These are phyloP conservation scores for Trametes cinnabarina DNA, from an alignment of 768 basidiomycete species.

Conservation along the genomic window DNA sequence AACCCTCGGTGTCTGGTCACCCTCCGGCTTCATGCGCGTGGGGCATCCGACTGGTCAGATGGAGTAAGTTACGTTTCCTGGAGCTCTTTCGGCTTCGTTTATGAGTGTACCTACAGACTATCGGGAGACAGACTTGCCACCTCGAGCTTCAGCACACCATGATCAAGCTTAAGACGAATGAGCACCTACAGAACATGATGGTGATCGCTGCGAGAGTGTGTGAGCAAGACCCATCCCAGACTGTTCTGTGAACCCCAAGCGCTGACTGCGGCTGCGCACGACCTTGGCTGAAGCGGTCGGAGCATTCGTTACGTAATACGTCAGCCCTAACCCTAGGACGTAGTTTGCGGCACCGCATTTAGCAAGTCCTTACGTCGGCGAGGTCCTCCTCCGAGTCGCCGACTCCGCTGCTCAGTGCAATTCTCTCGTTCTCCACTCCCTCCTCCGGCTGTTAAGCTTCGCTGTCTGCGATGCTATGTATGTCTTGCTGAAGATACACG, in stretches of 20 bases:
- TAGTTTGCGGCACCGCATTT: not conserved
- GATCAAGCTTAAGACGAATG: not conserved
- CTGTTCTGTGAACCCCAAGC: not conserved
- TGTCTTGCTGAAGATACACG: not conserved
- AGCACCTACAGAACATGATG: conserved; percentile 28
- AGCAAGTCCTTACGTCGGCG: not conserved
- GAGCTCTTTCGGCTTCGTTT: not conserved
- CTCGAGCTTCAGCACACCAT: not conserved
- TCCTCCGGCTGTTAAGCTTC: not conserved
- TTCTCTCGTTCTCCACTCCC: not conserved
- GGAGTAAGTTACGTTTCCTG: conserved; percentile 12
- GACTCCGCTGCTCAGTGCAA: not conserved
- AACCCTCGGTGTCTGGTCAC: conserved; percentile 48
- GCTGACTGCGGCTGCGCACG: conserved; percentile 10
- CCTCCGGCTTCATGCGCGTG: conserved; percentile 55
- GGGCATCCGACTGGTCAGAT: conserved; percentile 59
- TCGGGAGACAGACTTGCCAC: conserved; percentile 35
- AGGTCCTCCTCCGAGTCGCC: not conserved
- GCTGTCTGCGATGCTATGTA: not conserved
- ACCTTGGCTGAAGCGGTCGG: conserved; percentile 3
- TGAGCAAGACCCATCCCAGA: not conserved
- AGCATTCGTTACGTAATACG: conserved; percentile 3
- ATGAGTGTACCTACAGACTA: conserved; percentile 30
- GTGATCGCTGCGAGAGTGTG: conserved; percentile 15
- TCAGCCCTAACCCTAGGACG: not conserved